A percentile compares a stretch with the other conserved stretches of the same genome.
phyloP scores from a whole-genome alignment of 768 basidiomycete genomes.

The Gautieria morchelliformis region DNA sequence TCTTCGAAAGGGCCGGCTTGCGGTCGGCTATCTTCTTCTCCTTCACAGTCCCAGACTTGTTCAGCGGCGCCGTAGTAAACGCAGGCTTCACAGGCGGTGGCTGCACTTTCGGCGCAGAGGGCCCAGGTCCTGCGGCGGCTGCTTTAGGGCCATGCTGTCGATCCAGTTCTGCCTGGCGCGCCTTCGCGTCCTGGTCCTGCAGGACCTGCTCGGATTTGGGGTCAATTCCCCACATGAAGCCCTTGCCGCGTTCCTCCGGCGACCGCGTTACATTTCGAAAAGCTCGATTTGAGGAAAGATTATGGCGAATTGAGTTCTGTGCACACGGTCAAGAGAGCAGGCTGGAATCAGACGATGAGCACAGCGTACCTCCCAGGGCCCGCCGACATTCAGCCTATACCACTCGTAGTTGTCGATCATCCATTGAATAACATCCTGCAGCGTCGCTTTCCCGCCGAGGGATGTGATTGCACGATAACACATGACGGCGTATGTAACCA shows the following conservation, averaged over 20 bases:
- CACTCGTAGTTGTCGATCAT: conserved; percentile 83
- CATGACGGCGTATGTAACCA: conserved; percentile 83
- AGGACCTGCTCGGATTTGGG: conserved; percentile 57
- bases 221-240: conserved; percentile 90
- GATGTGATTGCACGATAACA: conserved; percentile 84
- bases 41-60: not conserved
- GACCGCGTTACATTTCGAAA: conserved; percentile 87
- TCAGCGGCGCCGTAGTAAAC: not conserved
- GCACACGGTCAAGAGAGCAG: conserved; percentile 7
- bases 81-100: conserved; percentile 4
- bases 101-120: not conserved
- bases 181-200: conserved; percentile 58
- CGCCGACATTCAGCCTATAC: conserved; percentile 75
- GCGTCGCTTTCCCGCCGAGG: conserved; percentile 75
- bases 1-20: not conserved
- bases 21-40: not conserved
- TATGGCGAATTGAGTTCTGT: conserved; percentile 92
- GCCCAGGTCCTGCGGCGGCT: not conserved
- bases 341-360: conserved; percentile 16
- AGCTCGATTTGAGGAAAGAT: conserved; percentile 84
- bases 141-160: not conserved
- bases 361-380: conserved; percentile 74
- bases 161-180: conserved; percentile 18
- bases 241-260: conserved; percentile 81
- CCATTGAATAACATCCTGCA: conserved; percentile 90